Evolutionary conservation across 2,329 filamentous ascomycete species (phyloP), one percentile per base, ranked within the genome.

Genomic region (Aspergillus pseudoterreus): DNA sequence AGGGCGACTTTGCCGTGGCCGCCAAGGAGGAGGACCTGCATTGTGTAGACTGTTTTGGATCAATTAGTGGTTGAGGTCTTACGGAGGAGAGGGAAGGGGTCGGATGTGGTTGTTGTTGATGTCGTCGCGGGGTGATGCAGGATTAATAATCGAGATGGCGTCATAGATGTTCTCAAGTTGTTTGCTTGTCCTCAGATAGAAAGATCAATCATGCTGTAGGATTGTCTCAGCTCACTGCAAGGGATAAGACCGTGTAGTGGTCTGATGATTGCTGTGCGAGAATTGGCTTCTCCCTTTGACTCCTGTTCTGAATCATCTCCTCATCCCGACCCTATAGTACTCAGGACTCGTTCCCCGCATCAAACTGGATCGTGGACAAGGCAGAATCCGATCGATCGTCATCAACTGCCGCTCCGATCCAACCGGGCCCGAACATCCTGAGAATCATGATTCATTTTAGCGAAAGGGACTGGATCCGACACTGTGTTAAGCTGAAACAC

Each of bases 1-100:
- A 88, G 82, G 58, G 88, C 82, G 53, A 94, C 72, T 68, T 91
- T 90, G 73, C 90, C 90, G 74, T 92, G 88, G 63, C 89, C 90
- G 63, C 89, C 89, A 56, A 94, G 82, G 58, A 94, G 72, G 54
- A 92, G 83, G 53, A 92, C 82, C 77, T 69, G 75, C 65, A 69
- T 69, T 50, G 49, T 66, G 50, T 17, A 19, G 17, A 11, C 10
- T 17, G 33, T 27, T n/a, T 41, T 41, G 38, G 39, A 22, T 17
- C 6, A 21, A 19, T 19, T 10, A 22, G 15, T 19, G 24, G 19
- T 42, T 10, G 10, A 17, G 35, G 35, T 38, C 35, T 38, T 19
- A 19, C 3, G 19, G 19, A n/a, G 35, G 14, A n/a, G 8, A 17
- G 15, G 35, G 35, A 17, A 9, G 9, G 14, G 4, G 35, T 38